A percentile compares a stretch with the other conserved stretches of the same genome.
Evolutionary conservation across 495 filamentous ascomycete species (phyloP).

Genomic region (Daldinia decipiens): DNA sequence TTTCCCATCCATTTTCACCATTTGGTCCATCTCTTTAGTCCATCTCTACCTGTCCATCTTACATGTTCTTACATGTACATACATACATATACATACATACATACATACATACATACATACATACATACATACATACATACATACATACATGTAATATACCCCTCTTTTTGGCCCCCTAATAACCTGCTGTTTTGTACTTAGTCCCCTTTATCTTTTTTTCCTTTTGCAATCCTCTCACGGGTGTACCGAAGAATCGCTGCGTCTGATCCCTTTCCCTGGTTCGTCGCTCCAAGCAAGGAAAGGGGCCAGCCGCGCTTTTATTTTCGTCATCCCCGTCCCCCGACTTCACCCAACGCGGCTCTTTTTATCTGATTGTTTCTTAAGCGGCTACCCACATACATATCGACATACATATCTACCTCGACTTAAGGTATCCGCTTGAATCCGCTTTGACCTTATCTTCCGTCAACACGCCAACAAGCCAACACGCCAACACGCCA

Average conservation of each 20-base stretch:
- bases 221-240: conserved; percentile 32
- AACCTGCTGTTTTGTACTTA: conserved; percentile 36
- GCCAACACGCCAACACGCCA: conserved; percentile 3
- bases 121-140: too few species aligned
- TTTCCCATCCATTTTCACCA: conserved; percentile 27
- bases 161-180: conserved; percentile 45
- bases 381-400: conserved; percentile 27
- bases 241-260: conserved; percentile 36
- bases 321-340: conserved; percentile 33
- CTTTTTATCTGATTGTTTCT: conserved; percentile 30
- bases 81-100: too few species aligned
- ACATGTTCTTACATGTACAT: neutral
- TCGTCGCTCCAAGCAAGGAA: conserved; percentile 32
- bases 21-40: conserved; percentile 6
- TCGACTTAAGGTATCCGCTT: conserved; percentile 5
- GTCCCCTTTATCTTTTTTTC: conserved; percentile 28
- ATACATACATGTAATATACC: conserved; percentile 31
- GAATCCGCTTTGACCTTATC: conserved; percentile 36
- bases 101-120: too few species aligned
- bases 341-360: conserved; percentile 37
- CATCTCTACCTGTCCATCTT: conserved; percentile 7
- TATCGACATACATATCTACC: neutral
- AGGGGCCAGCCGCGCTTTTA: conserved; percentile 44
- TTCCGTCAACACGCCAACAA: conserved; percentile 4
- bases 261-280: conserved; percentile 41